Evolutionary conservation across 805 yeast genomes (phyloP), one percentile per base, ranked within the genome.

Genomic region (Dipodascus albidus): DNA sequence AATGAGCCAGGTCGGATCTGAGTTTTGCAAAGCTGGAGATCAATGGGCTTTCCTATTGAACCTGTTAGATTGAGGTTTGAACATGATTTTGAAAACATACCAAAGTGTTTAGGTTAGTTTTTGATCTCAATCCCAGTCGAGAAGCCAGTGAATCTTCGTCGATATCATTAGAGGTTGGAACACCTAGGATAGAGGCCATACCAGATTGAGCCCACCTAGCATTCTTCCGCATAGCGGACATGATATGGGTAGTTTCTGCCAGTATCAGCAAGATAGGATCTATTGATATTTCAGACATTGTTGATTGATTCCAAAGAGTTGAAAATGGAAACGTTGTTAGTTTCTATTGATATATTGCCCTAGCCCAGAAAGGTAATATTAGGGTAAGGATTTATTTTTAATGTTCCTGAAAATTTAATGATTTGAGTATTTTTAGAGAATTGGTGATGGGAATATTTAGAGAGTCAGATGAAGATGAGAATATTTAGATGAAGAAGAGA

Each of bases 211-310:
- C 85, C 78, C 85, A 84, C 58, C 86, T 80, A 64, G 89, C 79
- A 58, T 86, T 76, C 64, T 88, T 89, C 53, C 97, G 76, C 95
- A 93, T 88, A 21, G 93, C 89, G 19, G 95, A 83, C 19, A 91
- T 80, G 52, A 93, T 78, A 54, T 83, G 76, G 63, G 87, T 85
- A 67, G 96, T 88, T 71, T 93, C 98, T 64, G 86, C 85, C 56
- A 88, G 82, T 59, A 88, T 85, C 60, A 91, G 80, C 1, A 95
- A 85, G 53, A 84, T 77, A 14, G 95, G 86, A 67, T 87, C 90
- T 51, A 86, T 75, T 4, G 91, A 62, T 68, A 52, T 61, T 17
- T 67, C 54, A 17, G 49, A 47, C 49, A 47, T 47, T 14, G 49
- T 47, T 23, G 14, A 42, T 42, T 38, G 20, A 38, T 17, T 8